Conservation (phyloP, 2,329 filamentous ascomycete species). For the Escovopsis sp. region DNA sequence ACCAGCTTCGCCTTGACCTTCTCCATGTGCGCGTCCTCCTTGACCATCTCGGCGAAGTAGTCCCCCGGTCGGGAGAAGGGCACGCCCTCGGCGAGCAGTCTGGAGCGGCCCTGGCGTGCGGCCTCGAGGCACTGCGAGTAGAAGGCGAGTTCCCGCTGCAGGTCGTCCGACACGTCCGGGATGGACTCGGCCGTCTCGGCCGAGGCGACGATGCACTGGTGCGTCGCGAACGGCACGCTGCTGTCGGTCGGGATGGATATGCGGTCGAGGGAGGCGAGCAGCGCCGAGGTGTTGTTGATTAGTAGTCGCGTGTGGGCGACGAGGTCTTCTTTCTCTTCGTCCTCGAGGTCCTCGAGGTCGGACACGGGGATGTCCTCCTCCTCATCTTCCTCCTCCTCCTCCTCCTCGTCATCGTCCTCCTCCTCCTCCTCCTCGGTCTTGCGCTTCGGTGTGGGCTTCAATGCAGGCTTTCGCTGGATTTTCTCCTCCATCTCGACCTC, state of each 20-base stretch:
- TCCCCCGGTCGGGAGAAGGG: conserved; percentile 81
- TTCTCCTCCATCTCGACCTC: conserved; percentile 66
- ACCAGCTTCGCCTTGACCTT: conserved; percentile 88
- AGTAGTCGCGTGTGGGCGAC: conserved; percentile 85
- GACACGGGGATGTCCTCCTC: conserved; percentile 83
- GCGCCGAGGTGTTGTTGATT: conserved; percentile 90
- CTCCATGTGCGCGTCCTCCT: conserved; percentile 96
- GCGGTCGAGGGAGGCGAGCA: conserved; percentile 65
- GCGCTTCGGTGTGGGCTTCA: conserved; percentile 5
- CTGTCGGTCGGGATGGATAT: conserved; percentile 52
- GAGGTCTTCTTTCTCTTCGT: conserved; percentile 73
- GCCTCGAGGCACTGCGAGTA: conserved; percentile 80
- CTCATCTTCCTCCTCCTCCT: conserved; percentile 53
- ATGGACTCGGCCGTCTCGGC: conserved; percentile 53
- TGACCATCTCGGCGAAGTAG: conserved; percentile 99
- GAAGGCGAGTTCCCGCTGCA: conserved; percentile 83
- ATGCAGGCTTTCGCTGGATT: conserved; percentile 31
- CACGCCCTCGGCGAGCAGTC: conserved; percentile 67
- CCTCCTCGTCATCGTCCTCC: conserved; percentile 46
- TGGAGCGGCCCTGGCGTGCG: conserved; percentile 54
- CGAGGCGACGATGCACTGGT: conserved; percentile 60
- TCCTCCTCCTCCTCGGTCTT: conserved; percentile 29
- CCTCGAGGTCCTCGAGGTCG: conserved; percentile 64
- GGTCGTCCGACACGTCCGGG: conserved; percentile 75
- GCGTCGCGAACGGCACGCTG: conserved; percentile 63